A percentile compares a stretch with the other conserved stretches of the same genome.
These are phyloP conservation scores for Wickerhamomyces canadensis DNA, from an alignment of 805 yeast species.

Conservation along the genomic window DNA sequence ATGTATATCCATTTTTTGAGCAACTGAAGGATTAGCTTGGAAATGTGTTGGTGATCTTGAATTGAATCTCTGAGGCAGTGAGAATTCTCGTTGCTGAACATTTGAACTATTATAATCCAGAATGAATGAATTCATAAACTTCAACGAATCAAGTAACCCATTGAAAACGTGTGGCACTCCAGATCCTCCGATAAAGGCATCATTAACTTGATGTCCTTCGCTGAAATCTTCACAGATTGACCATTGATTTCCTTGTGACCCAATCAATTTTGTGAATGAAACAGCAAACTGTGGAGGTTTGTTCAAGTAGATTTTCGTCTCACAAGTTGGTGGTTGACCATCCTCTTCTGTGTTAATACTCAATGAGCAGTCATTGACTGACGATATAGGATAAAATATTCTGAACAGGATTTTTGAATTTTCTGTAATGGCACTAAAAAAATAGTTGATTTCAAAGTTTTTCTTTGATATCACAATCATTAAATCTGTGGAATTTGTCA, in stretches of 20 bases:
- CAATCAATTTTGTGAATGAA: conserved; percentile 53
- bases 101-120: conserved; percentile 37
- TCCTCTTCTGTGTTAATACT: conserved; percentile 37
- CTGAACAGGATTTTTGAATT: conserved; percentile 60
- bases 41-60: conserved; percentile 17
- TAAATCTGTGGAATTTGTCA: conserved; percentile 62
- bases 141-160: conserved; percentile 48
- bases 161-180: conserved; percentile 64
- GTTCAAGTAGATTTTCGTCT: conserved; percentile 43
- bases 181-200: conserved; percentile 58
- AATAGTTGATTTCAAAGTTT: conserved; percentile 69
- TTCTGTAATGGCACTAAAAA: conserved; percentile 68
- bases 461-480: conserved; percentile 66
- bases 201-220: conserved; percentile 75
- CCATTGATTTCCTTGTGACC: conserved; percentile 58
- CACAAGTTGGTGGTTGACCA: conserved; percentile 29
- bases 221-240: conserved; percentile 79
- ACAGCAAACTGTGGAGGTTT: conserved; percentile 78
- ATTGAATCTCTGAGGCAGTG: conserved; percentile 17
- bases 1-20: not conserved
- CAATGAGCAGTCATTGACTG: conserved; percentile 55
- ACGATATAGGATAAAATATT: conserved; percentile 61
- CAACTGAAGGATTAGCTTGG: not conserved
- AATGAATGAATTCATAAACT: conserved; percentile 49
- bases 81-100: conserved; percentile 21